A percentile compares a stretch with the other conserved stretches of the same genome.
Evolutionary conservation across 2,329 filamentous ascomycete genomes (phyloP).

Genomic region (Apiospora saccharicola): DNA sequence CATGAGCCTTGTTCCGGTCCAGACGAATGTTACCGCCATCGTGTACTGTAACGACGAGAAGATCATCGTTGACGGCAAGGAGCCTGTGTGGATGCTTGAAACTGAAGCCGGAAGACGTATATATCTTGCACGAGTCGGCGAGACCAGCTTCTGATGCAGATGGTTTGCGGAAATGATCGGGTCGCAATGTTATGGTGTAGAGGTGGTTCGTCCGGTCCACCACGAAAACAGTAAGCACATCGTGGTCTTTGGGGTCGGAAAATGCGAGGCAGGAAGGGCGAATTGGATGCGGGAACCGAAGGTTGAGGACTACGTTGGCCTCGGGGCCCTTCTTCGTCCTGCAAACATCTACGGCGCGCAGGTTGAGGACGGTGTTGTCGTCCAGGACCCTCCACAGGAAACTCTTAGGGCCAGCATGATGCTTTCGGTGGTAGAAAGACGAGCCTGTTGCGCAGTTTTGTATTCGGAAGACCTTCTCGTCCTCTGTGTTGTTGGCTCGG

Average conservation of each 20-base stretch:
- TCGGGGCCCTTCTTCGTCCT: constrained; percentile 71
- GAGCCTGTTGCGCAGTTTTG: constrained; percentile 79
- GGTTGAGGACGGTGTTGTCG: constrained; percentile 78
- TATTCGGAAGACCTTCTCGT: constrained; percentile 76
- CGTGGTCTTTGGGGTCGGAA: constrained; percentile 75
- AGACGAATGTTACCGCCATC: constrained; percentile 80
- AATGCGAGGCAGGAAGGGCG: constrained; percentile 82
- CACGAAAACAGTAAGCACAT: constrained; percentile 66
- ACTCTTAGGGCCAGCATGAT: constrained; percentile 78
- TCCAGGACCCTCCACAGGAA: constrained; percentile 93
- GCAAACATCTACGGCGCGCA: constrained; percentile 83
- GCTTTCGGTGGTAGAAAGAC: constrained; percentile 83
- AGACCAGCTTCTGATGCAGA: constrained; percentile 75
- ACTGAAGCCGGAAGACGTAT: constrained; percentile 73
- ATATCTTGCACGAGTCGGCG: constrained; percentile 79
- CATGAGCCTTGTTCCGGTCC: constrained; percentile 61
- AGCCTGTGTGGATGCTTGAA: constrained; percentile 85
- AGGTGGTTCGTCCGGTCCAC: constrained; percentile 78
- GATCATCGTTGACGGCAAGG: constrained; percentile 74
- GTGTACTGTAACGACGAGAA: constrained; percentile 81
- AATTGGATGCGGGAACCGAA: constrained; percentile 78
- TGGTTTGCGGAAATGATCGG: constrained; percentile 79
- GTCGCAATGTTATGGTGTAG: constrained; percentile 82
- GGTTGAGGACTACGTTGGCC: constrained; percentile 76
- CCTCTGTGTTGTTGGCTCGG: constrained; percentile 57